Evolutionary conservation across 768 basidiomycete species (phyloP).

Genomic region (Auriculariales sp.): DNA sequence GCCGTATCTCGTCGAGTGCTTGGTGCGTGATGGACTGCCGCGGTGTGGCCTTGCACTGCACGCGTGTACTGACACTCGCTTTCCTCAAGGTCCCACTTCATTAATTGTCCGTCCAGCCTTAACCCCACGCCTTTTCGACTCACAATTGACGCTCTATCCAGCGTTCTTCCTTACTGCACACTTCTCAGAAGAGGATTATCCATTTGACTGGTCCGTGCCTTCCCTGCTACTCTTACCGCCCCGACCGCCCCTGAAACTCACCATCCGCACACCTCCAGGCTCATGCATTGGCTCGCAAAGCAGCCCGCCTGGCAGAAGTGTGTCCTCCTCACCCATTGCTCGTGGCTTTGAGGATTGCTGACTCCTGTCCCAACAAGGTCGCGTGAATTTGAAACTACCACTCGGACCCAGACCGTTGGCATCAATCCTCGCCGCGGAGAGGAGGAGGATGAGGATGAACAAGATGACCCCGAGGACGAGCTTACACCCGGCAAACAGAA

Average conservation of each 20-base stretch:
- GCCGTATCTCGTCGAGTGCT: constrained; percentile 67
- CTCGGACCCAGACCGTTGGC: constrained; percentile 45
- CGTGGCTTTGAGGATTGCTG: background rate
- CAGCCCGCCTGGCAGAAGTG: constrained; percentile 68
- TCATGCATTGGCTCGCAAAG: constrained; percentile 80
- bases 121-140: constrained; percentile 6
- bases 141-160: constrained; percentile 12
- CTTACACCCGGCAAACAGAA: constrained; percentile 43
- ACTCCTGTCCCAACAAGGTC: constrained; percentile 22
- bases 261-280: constrained; percentile 8
- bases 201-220: constrained; percentile 55
- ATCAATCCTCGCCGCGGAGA: constrained; percentile 1
- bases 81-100: constrained; percentile 56
- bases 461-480: constrained; percentile 24
- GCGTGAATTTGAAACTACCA: constrained; percentile 80
- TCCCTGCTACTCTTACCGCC: background rate
- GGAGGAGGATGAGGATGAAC: constrained; percentile 19
- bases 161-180: constrained; percentile 83
- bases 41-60: constrained; percentile 1
- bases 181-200: constrained; percentile 82
- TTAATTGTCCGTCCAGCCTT: constrained; percentile 52
- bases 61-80: constrained; percentile 7
- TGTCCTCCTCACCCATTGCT: background rate
- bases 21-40: constrained; percentile 33
- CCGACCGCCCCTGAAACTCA: background rate